Conservation (phyloP, 164 flowering plant species). For the Vitis cinerea region DNA sequence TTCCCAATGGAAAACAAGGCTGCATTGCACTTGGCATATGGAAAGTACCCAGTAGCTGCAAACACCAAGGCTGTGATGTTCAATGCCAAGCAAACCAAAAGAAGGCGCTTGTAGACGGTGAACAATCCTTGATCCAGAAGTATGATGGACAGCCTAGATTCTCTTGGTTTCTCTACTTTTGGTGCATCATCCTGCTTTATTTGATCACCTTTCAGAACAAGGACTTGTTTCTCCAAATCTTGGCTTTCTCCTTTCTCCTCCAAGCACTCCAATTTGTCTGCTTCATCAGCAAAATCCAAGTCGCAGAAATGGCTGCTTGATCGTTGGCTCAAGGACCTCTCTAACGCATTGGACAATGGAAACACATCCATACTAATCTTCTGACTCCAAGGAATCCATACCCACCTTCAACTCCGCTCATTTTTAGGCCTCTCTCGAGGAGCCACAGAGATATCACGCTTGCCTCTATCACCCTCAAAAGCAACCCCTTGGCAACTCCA, state of each 20-base stretch:
- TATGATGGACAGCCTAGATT: constrained; percentile 47
- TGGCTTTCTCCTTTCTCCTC: constrained; percentile 10
- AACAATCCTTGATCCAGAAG: constrained; percentile 61
- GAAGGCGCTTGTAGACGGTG: constrained; percentile 62
- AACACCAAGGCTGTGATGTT: constrained; percentile 37
- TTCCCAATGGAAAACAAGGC: constrained; percentile 48
- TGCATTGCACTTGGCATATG: constrained; percentile 36
- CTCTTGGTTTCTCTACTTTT: background rate
- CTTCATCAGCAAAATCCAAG: constrained; percentile 23
- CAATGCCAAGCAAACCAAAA: constrained; percentile 25
- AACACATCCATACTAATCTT: constrained; percentile 4
- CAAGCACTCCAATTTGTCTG: constrained; percentile 9
- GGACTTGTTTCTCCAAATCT: background rate
- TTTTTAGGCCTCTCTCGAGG: background rate
- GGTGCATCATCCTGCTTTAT: too few species aligned
- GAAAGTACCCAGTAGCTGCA: constrained; percentile 43
- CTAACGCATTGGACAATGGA: constrained; percentile 8
- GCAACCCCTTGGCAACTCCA: constrained; percentile 23
- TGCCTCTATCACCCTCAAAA: constrained; percentile 16
- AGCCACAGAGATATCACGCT: background rate
- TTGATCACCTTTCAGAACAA: too few species aligned
- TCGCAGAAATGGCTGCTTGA: constrained; percentile 60
- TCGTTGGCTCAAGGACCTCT: constrained; percentile 23
- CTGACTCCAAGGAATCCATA: constrained; percentile 10
- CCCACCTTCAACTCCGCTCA: background rate